These are phyloP conservation scores for Alternaria triticina DNA, from an alignment of 2,329 filamentous ascomycete species.

Conservation along the genomic window DNA sequence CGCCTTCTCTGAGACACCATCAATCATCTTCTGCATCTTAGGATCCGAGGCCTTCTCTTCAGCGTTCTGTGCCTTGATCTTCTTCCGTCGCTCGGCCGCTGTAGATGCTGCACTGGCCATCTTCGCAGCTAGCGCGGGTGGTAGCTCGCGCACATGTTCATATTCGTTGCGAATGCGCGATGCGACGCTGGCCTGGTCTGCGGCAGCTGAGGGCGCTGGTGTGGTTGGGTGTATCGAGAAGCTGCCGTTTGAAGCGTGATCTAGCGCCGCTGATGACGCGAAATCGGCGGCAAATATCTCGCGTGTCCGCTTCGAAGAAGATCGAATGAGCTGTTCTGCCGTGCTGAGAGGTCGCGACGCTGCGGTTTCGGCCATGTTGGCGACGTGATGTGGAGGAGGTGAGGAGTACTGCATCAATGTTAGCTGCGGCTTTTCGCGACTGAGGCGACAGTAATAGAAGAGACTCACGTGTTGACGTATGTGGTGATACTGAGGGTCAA, in stretches of 20 bases:
- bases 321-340: constrained; percentile 43
- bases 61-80: constrained; percentile 60
- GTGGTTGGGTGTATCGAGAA: constrained; percentile 54
- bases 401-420: background rate
- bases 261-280: constrained; percentile 51
- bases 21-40: constrained; percentile 71
- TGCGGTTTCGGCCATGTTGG: constrained; percentile 29
- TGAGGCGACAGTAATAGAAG: background rate
- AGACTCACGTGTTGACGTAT: constrained; percentile 1
- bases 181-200: constrained; percentile 57
- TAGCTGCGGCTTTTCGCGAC: background rate
- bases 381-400: background rate
- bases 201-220: constrained; percentile 51
- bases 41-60: constrained; percentile 57
- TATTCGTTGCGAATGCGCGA: constrained; percentile 76
- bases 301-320: constrained; percentile 61
- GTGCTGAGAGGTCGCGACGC: constrained; percentile 24
- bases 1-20: constrained; percentile 62
- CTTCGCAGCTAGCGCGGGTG: constrained; percentile 78
- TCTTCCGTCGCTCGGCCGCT: constrained; percentile 68
- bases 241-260: constrained; percentile 48
- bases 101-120: constrained; percentile 68
- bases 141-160: constrained; percentile 75
- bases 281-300: constrained; percentile 62
- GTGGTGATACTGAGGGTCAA: background rate